Base-by-base conservation (phyloP, 768 basidiomycete genomes). In the Infundibulicybe gibba region DNA sequence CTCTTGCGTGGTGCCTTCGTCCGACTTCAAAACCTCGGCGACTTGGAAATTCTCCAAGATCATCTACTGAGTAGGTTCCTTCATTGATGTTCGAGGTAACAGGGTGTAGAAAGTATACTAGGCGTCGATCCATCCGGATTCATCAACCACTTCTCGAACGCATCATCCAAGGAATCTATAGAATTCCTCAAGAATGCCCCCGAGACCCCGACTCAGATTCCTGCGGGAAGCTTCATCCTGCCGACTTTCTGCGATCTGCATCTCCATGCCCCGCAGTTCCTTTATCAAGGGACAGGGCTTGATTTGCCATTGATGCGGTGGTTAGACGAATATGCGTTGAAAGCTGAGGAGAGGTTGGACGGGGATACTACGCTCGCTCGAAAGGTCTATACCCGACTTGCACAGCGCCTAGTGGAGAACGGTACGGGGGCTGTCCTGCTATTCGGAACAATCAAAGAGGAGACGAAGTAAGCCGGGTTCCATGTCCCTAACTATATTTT, bases 261-360 rank as follows among this genome's bases (percentile, higher is more conserved):
- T 58, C 73, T 93, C 0, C 92, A 94, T 60, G 90, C 91, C 0
- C 89, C 92, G 1, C 93, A 94, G 59, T 93, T 87, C 60, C 71
- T 93, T 31, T 94, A 92, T 49, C 85, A 90, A 47, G 93, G 93
- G 2, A 90, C 81, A 1, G 91, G 92, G 0, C 73, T 94, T 3
- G 87, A 94, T 61, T 74, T 91, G 2, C 87, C 90, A 3, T 65
- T 93, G 32, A 84, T 92, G 83, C 64, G 90, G 53, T 92, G 91
- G 91, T 75, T 94, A 6, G 74, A 90, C 33, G 73, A 75, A 25
- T 94, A 94, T 52, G 87, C 90, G 0, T 91, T 86, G 61, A 81
- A 83, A 54, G 86, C 91, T 0, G 93, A 94, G 59, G 82, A 88
- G 50, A 57, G 76, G 14, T 69, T 95, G 2, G 93, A 94, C 53